phyloP scores from a whole-genome alignment of 768 basidiomycete genomes.

The Mycena alexandri region DNA sequence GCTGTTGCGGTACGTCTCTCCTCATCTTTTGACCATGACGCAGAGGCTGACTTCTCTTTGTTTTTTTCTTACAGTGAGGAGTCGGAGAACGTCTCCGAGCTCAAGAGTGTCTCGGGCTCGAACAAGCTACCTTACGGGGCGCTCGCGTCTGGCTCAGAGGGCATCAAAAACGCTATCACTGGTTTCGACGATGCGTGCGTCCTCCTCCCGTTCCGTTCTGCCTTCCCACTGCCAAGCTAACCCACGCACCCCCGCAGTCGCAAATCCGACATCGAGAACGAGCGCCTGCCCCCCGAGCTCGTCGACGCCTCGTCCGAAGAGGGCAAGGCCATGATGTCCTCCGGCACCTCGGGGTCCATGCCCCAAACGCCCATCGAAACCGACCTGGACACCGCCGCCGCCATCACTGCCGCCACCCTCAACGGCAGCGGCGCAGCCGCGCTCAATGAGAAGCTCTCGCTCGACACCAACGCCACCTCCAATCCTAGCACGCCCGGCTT shows the following conservation, averaged over 20 bases:
- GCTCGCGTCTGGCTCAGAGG: slow-evolving; percentile 92
- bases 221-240: not conserved
- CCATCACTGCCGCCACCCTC: slow-evolving; percentile 54
- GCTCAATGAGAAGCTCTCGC: not conserved
- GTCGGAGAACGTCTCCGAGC: slow-evolving; percentile 96
- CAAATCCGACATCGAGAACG: slow-evolving; percentile 98
- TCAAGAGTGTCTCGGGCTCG: slow-evolving; percentile 90
- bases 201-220: no score
- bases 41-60: not conserved
- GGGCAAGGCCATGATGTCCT: slow-evolving; percentile 72
- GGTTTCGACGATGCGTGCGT: slow-evolving; percentile 96
- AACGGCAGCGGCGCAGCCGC: slow-evolving; percentile 40
- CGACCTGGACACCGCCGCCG: slow-evolving; percentile 57
- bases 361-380: slow-evolving; percentile 52
- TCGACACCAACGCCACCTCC: slow-evolving; percentile 14
- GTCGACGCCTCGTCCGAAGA: slow-evolving; percentile 84
- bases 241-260: slow-evolving; percentile 65
- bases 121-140: slow-evolving; percentile 84
- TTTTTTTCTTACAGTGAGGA: slow-evolving; percentile 79
- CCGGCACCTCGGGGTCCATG: slow-evolving; percentile 62
- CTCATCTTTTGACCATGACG: not conserved
- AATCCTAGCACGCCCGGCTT: not conserved
- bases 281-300: slow-evolving; percentile 94
- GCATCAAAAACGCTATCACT: slow-evolving; percentile 93
- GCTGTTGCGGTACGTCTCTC: slow-evolving; percentile 80